phyloP scores from a whole-genome alignment of 2,329 filamentous ascomycete species.

The Triangularia verruculosa region DNA sequence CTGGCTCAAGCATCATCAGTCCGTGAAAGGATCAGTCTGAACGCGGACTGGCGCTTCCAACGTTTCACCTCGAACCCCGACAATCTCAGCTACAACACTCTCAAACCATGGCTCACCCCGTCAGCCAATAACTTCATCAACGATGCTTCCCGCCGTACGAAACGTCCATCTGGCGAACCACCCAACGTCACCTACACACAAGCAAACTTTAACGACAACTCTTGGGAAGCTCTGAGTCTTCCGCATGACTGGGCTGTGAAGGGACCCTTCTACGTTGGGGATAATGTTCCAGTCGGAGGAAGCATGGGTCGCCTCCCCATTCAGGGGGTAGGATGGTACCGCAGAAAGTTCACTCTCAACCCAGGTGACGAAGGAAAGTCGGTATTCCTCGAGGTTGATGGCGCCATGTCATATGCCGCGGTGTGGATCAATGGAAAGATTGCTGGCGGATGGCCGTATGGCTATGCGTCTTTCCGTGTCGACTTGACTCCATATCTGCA shows the following conservation, averaged over 20 bases:
- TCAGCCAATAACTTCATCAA: constrained; percentile 32
- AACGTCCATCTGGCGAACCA: constrained; percentile 28
- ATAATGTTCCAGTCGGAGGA: constrained; percentile 33
- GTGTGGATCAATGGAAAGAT: constrained; percentile 51
- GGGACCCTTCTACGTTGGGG: constrained; percentile 39
- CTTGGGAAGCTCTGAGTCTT: constrained; percentile 41
- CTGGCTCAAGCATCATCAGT: neutral
- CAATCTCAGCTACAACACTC: constrained; percentile 20
- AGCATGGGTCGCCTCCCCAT: constrained; percentile 43
- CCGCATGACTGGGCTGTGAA: constrained; percentile 49
- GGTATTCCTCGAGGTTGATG: constrained; percentile 48
- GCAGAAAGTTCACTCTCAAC: constrained; percentile 37
- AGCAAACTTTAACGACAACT: constrained; percentile 36
- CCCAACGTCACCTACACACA: constrained; percentile 31
- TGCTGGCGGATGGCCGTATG: constrained; percentile 51
- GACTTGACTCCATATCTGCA: constrained; percentile 45
- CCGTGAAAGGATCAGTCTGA: constrained; percentile 22
- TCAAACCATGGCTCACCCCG: constrained; percentile 37
- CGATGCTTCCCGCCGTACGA: constrained; percentile 23
- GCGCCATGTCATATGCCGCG: constrained; percentile 50
- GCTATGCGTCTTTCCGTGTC: constrained; percentile 50
- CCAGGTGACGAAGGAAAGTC: constrained; percentile 36
- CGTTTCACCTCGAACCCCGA: constrained; percentile 21
- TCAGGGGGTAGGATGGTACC: constrained; percentile 52
- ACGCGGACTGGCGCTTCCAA: constrained; percentile 23